phyloP scores from a whole-genome alignment of 202 grass and related monocot species.

The Carex sylvatica region DNA sequence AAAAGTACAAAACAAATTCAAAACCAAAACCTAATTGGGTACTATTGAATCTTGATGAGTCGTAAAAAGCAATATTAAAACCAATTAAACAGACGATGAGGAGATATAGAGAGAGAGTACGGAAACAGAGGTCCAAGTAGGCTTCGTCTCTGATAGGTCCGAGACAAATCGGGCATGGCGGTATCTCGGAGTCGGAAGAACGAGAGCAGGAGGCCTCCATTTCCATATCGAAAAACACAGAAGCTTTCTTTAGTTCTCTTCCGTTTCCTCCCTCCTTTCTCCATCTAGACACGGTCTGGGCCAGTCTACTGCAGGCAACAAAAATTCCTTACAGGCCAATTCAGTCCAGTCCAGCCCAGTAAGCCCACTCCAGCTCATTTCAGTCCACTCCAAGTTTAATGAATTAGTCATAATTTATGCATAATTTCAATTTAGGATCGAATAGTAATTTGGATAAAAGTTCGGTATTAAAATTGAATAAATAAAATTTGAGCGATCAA shows the following conservation, averaged over 20 bases:
- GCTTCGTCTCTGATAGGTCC: constrained; percentile 65
- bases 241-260: not conserved
- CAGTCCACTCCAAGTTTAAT: too few relatives aligned
- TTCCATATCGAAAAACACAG: not conserved
- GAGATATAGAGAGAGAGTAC: constrained; percentile 34
- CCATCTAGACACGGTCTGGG: too few relatives aligned
- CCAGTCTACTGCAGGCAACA: too few relatives aligned
- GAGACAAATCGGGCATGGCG: constrained; percentile 67
- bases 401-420: too few relatives aligned
- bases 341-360: not conserved
- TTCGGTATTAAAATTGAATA: too few relatives aligned
- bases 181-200: not conserved
- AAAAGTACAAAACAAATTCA: constrained; percentile 5
- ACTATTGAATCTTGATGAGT: not conserved
- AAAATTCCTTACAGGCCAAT: too few relatives aligned
- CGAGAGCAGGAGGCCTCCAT: constrained; percentile 30
- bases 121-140: constrained; percentile 79
- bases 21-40: not conserved
- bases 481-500: too few relatives aligned
- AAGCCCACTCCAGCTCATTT: too few relatives aligned
- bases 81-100: not conserved
- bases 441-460: too few relatives aligned
- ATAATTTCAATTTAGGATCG: too few relatives aligned
- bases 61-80: not conserved
- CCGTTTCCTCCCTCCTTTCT: not conserved